Evolutionary conservation across 2,329 filamentous ascomycete genomes (phyloP).

Genomic region (Microdochium trichocladiopsis): DNA sequence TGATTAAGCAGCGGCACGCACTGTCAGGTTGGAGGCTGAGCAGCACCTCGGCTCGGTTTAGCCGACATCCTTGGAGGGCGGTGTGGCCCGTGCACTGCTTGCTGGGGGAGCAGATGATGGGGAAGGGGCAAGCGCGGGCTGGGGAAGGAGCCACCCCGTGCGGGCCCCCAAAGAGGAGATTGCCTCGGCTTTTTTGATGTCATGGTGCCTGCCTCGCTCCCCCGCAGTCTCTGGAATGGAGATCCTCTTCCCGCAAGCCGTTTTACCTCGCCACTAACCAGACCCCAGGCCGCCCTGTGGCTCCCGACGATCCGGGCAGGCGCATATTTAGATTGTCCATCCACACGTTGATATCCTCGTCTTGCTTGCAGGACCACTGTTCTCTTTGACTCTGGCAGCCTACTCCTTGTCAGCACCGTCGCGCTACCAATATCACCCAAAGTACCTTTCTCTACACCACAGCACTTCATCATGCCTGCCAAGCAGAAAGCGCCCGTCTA

Average conservation of each 20-base stretch:
- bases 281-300: too few relatives aligned
- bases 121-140: neutral
- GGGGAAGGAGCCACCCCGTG: neutral
- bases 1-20: too few relatives aligned
- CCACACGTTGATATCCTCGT: too few relatives aligned
- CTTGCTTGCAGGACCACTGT: too few relatives aligned
- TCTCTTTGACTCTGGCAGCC: too few relatives aligned
- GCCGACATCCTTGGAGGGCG: neutral
- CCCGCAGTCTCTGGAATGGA: neutral
- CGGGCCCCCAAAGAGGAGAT: neutral
- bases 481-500: slow-evolving; percentile 56
- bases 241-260: neutral
- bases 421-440: neutral
- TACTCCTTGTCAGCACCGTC: too few relatives aligned
- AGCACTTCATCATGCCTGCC: slow-evolving; percentile 41
- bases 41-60: neutral
- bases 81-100: neutral
- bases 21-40: too few relatives aligned
- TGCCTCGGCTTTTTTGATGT: neutral
- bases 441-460: neutral
- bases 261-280: neutral
- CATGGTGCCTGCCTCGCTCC: neutral
- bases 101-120: too few relatives aligned
- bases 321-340: too few relatives aligned
- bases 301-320: too few relatives aligned